These are phyloP conservation scores for Yamadazyma blattariae DNA, from an alignment of 1,139 yeast species.

Conservation along the genomic window DNA sequence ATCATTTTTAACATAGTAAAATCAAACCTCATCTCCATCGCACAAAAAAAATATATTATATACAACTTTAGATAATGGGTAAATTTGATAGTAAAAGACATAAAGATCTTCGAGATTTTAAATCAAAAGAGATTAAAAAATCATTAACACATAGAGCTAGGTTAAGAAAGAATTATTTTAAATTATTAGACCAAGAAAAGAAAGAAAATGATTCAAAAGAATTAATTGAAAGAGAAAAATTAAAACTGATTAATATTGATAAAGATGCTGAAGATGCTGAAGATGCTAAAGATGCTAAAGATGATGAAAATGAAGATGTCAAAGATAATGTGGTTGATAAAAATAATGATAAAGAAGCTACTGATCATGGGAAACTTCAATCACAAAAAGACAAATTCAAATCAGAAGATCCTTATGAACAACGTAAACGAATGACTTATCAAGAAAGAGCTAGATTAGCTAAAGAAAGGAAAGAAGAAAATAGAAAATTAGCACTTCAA, in stretches of 20 bases:
- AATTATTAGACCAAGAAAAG: constrained; percentile 65
- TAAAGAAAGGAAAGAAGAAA: constrained; percentile 40
- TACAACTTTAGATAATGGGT: constrained; percentile 7
- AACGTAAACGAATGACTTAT: constrained; percentile 22
- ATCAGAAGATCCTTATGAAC: constrained; percentile 4
- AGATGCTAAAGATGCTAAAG: background rate
- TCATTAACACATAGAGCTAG: constrained; percentile 82
- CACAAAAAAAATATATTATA: constrained; percentile 2
- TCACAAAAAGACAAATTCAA: background rate
- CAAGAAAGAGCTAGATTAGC: constrained; percentile 49
- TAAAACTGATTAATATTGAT: constrained; percentile 6
- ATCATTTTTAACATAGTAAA: too few relatives aligned
- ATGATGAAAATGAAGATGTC: constrained; percentile 6
- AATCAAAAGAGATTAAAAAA: constrained; percentile 62
- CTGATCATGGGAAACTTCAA: background rate
- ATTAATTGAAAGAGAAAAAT: constrained; percentile 3
- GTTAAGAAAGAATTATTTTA: constrained; percentile 77
- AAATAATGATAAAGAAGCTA: constrained; percentile 4
- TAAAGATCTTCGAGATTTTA: constrained; percentile 39
- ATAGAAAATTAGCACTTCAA: constrained; percentile 29
- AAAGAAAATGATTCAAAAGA: constrained; percentile 37
- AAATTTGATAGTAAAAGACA: constrained; percentile 19
- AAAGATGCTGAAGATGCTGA: constrained; percentile 5
- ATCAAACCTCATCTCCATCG: too few relatives aligned
- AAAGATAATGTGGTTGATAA: constrained; percentile 16